These are phyloP conservation scores for Jaminaea rosea DNA, from an alignment of 1,284 basidiomycete genomes.

Conservation along the genomic window DNA sequence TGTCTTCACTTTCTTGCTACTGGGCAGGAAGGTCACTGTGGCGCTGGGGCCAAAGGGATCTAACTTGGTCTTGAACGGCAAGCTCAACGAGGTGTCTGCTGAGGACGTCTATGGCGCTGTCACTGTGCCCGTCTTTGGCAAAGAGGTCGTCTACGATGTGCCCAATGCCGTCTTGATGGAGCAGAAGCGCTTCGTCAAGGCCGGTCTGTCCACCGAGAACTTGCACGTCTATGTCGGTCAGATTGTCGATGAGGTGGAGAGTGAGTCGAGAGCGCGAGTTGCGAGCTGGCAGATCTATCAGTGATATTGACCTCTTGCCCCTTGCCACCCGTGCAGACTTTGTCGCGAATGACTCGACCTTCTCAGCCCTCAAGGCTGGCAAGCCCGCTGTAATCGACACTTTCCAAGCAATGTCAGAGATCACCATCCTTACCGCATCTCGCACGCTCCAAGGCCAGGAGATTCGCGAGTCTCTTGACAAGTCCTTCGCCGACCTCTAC, in stretches of 20 bases:
- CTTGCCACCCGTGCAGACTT: no score
- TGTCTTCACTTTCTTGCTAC: slow-evolving; percentile 71
- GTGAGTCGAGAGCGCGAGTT: no score
- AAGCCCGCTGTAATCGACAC: slow-evolving; percentile 30
- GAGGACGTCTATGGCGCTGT: slow-evolving; percentile 80
- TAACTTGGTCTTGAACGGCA: slow-evolving; percentile 89
- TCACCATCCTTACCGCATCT: slow-evolving; percentile 89
- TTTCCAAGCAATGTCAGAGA: slow-evolving; percentile 71
- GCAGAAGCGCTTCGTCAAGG: slow-evolving; percentile 82
- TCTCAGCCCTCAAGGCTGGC: slow-evolving; percentile 50
- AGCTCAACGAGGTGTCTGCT: slow-evolving; percentile 80
- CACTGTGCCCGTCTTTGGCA: slow-evolving; percentile 62
- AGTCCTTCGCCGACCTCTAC: slow-evolving; percentile 75
- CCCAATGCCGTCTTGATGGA: slow-evolving; percentile 98
- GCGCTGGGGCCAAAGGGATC: slow-evolving; percentile 85
- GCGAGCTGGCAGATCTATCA: no score
- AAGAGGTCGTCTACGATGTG: slow-evolving; percentile 93
- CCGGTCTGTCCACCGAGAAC: slow-evolving; percentile 84
- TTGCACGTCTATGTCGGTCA: slow-evolving; percentile 82
- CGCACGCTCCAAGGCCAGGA: slow-evolving; percentile 87
- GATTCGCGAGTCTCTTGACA: slow-evolving; percentile 69
- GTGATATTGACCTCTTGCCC: no score
- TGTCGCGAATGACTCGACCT: slow-evolving; percentile 52
- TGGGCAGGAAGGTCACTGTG: slow-evolving; percentile 83
- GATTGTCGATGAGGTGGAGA: slow-evolving; percentile 59